Base-by-base conservation (phyloP, 371 early-diverging fungal species). In the Rhizomucor pusillus region DNA sequence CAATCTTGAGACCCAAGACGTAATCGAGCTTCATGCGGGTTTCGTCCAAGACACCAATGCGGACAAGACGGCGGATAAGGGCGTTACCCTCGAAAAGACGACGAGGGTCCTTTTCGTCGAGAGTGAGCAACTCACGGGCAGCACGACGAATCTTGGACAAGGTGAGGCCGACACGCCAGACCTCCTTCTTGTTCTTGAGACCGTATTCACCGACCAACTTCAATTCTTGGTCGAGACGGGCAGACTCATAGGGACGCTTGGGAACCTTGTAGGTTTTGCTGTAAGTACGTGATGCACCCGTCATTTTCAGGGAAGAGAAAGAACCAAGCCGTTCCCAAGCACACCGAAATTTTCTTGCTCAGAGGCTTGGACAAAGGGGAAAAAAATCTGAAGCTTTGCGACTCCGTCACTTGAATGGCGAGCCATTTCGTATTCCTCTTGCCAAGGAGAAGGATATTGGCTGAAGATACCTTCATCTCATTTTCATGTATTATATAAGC, bases 41-140 rank as follows among this genome's bases (percentile, higher is more conserved):
- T 78, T 97, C 96, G 75, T 93, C 93, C 66, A 99, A 87, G 73
- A 99, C 94, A 81, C 99, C 99, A 59, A 93, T 91, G 77, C 97
- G 94, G 67, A 97, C 94, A 65, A 99, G 86, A 69, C 98, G 93
- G 67, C 97, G 90, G 71, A 99, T 96, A 56, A 99, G 86, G 52
- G 98, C 98, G 75, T 99, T 97, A 80, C 99, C 99, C 83, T 97
- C 97, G 71, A 98, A 98, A 56, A 99, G 90, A 81, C 98, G 97
- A 63, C 94, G 90, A 68, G 98, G 91, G 71, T 99, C 94, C 86
- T 98, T 95, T 68, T 91, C 91, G 55, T 94, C 96, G 60, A 97
- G 84, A 61, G 94, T 99, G 63, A 99, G 88, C 58, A 99, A 90
- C 79, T 97, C 97, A 94, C 98, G 95, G 70, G 99, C 99, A 70